Conservation (phyloP, 2,329 filamentous ascomycete species). For the Byssochlamys sp. region DNA sequence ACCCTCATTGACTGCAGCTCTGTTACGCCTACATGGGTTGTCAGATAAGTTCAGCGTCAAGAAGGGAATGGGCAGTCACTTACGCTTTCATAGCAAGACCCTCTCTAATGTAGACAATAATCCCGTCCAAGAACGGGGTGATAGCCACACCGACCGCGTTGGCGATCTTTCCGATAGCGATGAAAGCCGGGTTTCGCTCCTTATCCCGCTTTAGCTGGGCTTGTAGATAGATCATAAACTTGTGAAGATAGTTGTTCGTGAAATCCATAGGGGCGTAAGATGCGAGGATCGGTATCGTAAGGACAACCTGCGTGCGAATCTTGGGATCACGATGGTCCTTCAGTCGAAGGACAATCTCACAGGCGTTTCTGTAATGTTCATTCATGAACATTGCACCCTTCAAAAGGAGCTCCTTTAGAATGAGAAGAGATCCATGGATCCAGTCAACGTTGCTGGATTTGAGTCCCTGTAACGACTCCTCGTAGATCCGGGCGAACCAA, state of each 20-base stretch:
- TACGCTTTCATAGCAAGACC: conserved; percentile 71
- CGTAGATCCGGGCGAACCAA: conserved; percentile 86
- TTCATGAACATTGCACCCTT: conserved; percentile 99
- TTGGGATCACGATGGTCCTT: conserved; percentile 85
- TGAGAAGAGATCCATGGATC: conserved; percentile 86
- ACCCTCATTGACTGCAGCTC: conserved; percentile 48
- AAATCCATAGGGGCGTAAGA: conserved; percentile 89
- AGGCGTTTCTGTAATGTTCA: conserved; percentile 80
- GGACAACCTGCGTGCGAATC: conserved; percentile 79
- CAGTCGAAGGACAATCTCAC: conserved; percentile 82
- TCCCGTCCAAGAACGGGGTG: conserved; percentile 85
- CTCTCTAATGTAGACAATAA: conserved; percentile 86
- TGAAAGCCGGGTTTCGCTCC: conserved; percentile 84
- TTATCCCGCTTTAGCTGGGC: conserved; percentile 90
- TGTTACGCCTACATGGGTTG: conserved; percentile 40
- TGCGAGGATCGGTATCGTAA: conserved; percentile 83
- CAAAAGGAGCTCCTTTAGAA: conserved; percentile 82
- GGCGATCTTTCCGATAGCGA: conserved; percentile 91
- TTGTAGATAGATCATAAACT: conserved; percentile 94
- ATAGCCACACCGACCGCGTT: conserved; percentile 94
- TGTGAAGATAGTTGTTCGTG: conserved; percentile 74
- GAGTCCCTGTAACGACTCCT: conserved; percentile 71
- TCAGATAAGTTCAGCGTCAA: conserved; percentile 18
- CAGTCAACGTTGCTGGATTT: conserved; percentile 72
- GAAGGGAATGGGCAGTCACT: conserved; percentile 12